Conservation (phyloP, 2,329 filamentous ascomycete genomes). For the Stachybotrys chlorohalonatus region DNA sequence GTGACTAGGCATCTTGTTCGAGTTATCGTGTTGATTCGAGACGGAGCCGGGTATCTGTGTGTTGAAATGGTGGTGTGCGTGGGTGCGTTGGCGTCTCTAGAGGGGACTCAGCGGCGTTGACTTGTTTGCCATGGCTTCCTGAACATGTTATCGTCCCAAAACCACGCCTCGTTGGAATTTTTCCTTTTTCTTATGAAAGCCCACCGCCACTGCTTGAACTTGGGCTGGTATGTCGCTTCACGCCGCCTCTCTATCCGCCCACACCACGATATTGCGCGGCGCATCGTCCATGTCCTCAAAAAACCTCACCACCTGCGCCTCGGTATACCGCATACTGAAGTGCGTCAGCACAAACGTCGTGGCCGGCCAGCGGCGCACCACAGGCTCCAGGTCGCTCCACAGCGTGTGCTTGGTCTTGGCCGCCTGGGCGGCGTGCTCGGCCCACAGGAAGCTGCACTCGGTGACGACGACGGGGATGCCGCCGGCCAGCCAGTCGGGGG, state of each 20-base stretch:
- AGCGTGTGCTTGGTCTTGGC: conserved; percentile 37
- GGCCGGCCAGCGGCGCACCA: conserved; percentile 29
- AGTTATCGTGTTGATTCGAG: too few relatives aligned
- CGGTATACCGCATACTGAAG: conserved; percentile 36
- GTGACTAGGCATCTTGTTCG: too few relatives aligned
- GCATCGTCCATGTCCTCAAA: conserved; percentile 29
- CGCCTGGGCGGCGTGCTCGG: conserved; percentile 33
- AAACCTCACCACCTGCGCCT: conserved; percentile 29
- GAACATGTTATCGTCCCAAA: too few relatives aligned
- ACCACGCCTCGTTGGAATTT: too few relatives aligned
- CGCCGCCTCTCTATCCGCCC: conserved; percentile 29
- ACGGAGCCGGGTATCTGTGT: too few relatives aligned
- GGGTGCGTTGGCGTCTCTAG: too few relatives aligned
- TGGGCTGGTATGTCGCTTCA: background rate
- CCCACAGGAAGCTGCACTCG: conserved; percentile 38
- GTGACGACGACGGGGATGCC: conserved; percentile 37
- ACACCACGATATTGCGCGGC: conserved; percentile 35
- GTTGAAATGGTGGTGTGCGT: too few relatives aligned
- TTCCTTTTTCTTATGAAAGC: background rate
- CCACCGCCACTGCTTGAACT: background rate
- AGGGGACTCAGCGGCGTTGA: too few relatives aligned
- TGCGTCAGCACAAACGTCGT: conserved; percentile 38
- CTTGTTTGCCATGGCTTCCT: too few relatives aligned
- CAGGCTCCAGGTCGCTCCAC: conserved; percentile 34
- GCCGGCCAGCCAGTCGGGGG: conserved; percentile 27